These are phyloP conservation scores for Rhizopogon vesiculosus DNA, from an alignment of 768 basidiomycete genomes.

Conservation along the genomic window DNA sequence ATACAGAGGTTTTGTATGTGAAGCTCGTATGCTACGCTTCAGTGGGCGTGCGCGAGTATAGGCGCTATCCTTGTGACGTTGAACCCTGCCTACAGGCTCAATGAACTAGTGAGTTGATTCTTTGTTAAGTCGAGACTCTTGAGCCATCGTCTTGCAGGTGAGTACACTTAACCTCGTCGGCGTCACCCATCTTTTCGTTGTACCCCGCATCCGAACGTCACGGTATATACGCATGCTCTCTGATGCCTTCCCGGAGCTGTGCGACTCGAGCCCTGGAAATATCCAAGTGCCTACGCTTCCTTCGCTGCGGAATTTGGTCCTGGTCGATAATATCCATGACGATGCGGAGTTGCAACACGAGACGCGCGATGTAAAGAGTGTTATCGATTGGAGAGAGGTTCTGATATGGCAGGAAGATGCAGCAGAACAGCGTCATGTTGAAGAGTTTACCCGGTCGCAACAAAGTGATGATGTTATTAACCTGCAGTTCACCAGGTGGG, in stretches of 20 bases:
- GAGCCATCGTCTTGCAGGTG: conserved; percentile 35
- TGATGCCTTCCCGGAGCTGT: conserved; percentile 53
- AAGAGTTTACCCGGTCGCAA: conserved; percentile 36
- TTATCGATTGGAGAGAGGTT: conserved; percentile 68
- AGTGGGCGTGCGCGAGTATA: conserved; percentile 83
- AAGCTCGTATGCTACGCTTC: conserved; percentile 75
- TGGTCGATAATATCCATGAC: conserved; percentile 57
- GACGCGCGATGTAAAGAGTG: conserved; percentile 38
- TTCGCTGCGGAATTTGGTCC: conserved; percentile 54
- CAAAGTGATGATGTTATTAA: conserved; percentile 71
- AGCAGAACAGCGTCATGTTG: conserved; percentile 37
- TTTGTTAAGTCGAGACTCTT: not conserved
- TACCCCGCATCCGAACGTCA: conserved; percentile 64
- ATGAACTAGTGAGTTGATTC: conserved; percentile 54
- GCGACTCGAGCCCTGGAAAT: conserved; percentile 42
- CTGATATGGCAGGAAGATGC: conserved; percentile 62
- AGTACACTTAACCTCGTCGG: conserved; percentile 57
- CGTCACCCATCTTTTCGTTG: conserved; percentile 66
- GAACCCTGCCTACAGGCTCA: conserved; percentile 73
- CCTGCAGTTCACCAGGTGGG: conserved; percentile 80
- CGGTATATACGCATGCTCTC: conserved; percentile 58
- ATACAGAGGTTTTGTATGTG: not conserved
- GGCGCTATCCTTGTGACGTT: conserved; percentile 82
- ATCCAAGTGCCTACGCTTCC: conserved; percentile 60
- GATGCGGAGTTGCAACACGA: conserved; percentile 34